These are phyloP conservation scores for Solanum verrucosum DNA, from an alignment of 257 asterid genomes.

Conservation along the genomic window DNA sequence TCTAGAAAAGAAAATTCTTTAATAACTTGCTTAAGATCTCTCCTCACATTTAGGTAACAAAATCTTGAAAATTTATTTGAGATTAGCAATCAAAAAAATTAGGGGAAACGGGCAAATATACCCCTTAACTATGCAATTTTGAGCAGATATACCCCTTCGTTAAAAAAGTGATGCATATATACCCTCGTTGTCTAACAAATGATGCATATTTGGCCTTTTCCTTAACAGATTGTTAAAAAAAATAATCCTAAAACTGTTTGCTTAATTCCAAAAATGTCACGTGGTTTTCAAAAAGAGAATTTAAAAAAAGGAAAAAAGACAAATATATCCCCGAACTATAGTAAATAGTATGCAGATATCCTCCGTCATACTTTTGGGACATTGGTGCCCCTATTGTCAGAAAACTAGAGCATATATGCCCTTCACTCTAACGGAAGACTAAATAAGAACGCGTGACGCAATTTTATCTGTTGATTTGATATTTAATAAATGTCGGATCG, in stretches of 20 bases:
- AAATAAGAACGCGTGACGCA: too few species aligned
- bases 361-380: too few species aligned
- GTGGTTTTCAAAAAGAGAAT: too few species aligned
- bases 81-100: not conserved
- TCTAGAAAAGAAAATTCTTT: not conserved
- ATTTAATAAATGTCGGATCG: too few species aligned
- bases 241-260: not conserved
- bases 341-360: too few species aligned
- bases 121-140: not conserved
- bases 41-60: not conserved
- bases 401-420: too few species aligned
- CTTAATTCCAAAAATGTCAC: not conserved
- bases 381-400: too few species aligned
- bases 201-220: not conserved
- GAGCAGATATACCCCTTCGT: not conserved
- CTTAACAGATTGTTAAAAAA: not conserved
- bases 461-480: too few species aligned
- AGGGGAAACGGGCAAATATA: not conserved
- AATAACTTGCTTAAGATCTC: not conserved
- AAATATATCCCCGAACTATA: too few species aligned
- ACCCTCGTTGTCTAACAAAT: not conserved
- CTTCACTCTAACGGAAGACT: too few species aligned
- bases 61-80: not conserved
- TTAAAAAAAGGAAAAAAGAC: too few species aligned
- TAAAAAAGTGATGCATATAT: not conserved